Base-by-base conservation (phyloP, 345 rosid species). In the Aquilaria malaccensis region DNA sequence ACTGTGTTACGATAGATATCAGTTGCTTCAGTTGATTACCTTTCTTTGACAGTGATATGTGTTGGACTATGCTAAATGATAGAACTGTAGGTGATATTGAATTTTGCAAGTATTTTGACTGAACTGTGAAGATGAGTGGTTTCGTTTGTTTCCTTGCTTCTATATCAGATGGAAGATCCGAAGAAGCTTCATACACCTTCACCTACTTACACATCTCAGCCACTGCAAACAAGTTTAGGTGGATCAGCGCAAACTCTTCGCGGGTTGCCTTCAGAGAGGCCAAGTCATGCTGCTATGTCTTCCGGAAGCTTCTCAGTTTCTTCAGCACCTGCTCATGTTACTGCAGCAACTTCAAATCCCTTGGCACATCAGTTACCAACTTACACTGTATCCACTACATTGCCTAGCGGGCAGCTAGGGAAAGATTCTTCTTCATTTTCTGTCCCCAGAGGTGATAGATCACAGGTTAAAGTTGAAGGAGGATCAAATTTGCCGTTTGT, bases 141-240 rank as follows among this genome's bases (percentile, higher is more conserved):
- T 30, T 13, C 22, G 57, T 47, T 58, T 50, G 62, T 13, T 58
- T 55, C 52, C 13, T 71, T 67, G 9, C 29, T 76, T 61, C 55
- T 63, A 65, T 13, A 68, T 63, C 70, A 90, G 99, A 87, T 87
- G 85, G 95, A 86, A 81, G 97, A 84, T 51, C 70, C 87, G 52
- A 83, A 74, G 61, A 78, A 78, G 74, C 72, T 74, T 29, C 41
- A 67, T 15, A 52, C 80, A 11, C 75, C 83, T 64, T 53, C 81
- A 45, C 50, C 75, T 67, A 47, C 81, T 5, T 68, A 72, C 82
- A 52, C 84, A 54, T 56, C 95, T 70, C 87, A 76, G 50, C 52
- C 74, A 6, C 59, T 74, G 46, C 91, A 79, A 66, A 74, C 72
- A 56, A 80, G 70, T 61, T 56, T 67, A 67, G 73, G 67, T 67